Base-by-base conservation (phyloP, 192 early-diverging fungal species). In the Haplosporangium gracile region DNA sequence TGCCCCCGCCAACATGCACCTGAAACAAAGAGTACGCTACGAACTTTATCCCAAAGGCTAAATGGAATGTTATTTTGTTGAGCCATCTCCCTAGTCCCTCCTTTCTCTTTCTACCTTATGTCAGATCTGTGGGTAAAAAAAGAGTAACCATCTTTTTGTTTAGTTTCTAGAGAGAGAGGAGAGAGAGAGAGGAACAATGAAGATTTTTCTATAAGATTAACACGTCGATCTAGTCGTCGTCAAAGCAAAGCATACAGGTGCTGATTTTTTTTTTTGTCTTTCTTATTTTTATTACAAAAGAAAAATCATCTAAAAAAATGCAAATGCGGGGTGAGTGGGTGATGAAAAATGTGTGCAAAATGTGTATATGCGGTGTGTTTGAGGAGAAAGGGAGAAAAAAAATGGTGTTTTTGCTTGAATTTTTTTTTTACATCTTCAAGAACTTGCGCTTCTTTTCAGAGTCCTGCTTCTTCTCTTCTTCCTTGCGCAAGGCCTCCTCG, bases 361-460 rank as follows among this genome's bases (percentile, higher is more conserved):
- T 20, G 45, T 7, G 39, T 55, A 9, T 29, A 36, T 26, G 69
- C 10, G 51, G 47, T 40, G 15, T 55, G 70, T 79, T 16, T 55
- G 53, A 9, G 4, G 24, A 26, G 13, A 32, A 29, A 3, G 26
- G 13, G 3, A 13, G 26, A 15, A 32, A 65, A 65, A 34, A 70
- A 45, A 45, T 49, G n/a, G 15, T 2, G 36, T 36, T 36, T 36
- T 18, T n/a, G 40, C 42, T 73, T 6, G 38, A 13, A 36, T 36
- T 36, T 36, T 10, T 69, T 29, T 69, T 81, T 47, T 89, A 87
- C 60, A 92, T 69, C 69, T 89, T 89, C 55, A 93, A 82, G 83
- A 95, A 96, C 89, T 95, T 95, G 88, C 95, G 94, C 85, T 95
- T 96, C 90, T 93, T 94, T 73, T 92, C 89, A 71, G 89, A 91